Evolutionary conservation across 805 yeast species (phyloP).

Genomic region (Zygoascus flipseniorum): DNA sequence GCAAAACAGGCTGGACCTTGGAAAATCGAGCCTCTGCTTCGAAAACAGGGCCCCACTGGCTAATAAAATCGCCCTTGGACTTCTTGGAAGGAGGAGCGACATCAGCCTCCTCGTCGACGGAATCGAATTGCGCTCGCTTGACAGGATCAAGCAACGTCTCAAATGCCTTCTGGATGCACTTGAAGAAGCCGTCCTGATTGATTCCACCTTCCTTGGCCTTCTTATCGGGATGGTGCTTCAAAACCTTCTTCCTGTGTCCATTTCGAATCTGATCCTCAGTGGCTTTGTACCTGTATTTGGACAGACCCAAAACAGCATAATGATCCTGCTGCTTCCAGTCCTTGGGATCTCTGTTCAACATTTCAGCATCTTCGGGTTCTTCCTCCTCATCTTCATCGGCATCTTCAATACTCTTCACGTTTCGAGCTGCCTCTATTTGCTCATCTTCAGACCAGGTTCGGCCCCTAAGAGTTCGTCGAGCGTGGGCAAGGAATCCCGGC

Average conservation of each 20-base stretch:
- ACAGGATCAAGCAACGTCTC: constrained; percentile 79
- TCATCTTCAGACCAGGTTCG: constrained; percentile 99
- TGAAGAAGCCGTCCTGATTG: constrained; percentile 88
- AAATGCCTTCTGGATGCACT: constrained; percentile 93
- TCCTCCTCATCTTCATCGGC: constrained; percentile 48
- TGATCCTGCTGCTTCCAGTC: constrained; percentile 97
- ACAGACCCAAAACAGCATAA: constrained; percentile 90
- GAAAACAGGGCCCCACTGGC: constrained; percentile 89
- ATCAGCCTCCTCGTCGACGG: constrained; percentile 85
- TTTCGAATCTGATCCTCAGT: constrained; percentile 88
- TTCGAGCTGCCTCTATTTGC: constrained; percentile 82
- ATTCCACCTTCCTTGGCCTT: constrained; percentile 84
- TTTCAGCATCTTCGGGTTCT: constrained; percentile 64
- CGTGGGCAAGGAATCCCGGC: constrained; percentile 90
- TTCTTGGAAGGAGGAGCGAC: constrained; percentile 66
- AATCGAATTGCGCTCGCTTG: constrained; percentile 90
- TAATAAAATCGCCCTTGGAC: constrained; percentile 69
- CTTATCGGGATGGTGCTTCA: constrained; percentile 97
- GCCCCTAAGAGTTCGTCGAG: constrained; percentile 89
- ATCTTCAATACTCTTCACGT: constrained; percentile 64
- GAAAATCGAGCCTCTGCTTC: constrained; percentile 88
- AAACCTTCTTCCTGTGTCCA: constrained; percentile 94
- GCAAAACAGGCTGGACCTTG: constrained; percentile 81
- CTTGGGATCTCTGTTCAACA: constrained; percentile 87
- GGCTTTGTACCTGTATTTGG: constrained; percentile 85